Percentiles rank a stretch among this genome's conserved stretches.
Conservation (phyloP, 805 yeast genomes). For the Yarrowia osloensis region DNA sequence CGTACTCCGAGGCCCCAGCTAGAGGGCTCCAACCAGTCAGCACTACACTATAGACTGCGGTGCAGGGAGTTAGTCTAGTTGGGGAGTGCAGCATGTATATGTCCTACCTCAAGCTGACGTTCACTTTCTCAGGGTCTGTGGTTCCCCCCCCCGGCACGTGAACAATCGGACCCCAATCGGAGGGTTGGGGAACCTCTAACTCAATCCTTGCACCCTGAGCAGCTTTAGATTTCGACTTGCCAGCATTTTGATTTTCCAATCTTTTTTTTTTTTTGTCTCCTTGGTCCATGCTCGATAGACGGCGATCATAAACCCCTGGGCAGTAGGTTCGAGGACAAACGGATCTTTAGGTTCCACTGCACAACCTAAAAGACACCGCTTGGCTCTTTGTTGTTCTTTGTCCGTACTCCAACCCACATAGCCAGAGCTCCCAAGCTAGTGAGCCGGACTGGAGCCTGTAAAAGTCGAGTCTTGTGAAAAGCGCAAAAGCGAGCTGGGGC, state of each 20-base stretch:
- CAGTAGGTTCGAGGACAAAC: slow-evolving; percentile 9
- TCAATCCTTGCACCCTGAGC: not conserved
- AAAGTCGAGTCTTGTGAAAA: not conserved
- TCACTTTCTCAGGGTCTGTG: not conserved
- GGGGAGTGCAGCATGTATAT: too few species aligned
- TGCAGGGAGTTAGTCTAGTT: not conserved
- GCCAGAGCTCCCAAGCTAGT: not conserved
- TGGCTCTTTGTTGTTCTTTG: not conserved
- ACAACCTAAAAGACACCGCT: not conserved
- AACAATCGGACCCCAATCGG: slow-evolving; percentile 2
- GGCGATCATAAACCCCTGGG: slow-evolving; percentile 7
- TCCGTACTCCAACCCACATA: not conserved
- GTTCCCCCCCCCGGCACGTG: not conserved
- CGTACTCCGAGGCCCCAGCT: too few species aligned
- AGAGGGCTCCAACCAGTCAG: too few species aligned
- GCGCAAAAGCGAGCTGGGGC: not conserved
- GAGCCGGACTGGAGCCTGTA: not conserved
- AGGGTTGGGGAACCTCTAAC: not conserved
- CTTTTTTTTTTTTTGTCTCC: not conserved
- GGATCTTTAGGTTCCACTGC: not conserved
- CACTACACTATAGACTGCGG: not conserved
- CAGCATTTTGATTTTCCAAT: not conserved
- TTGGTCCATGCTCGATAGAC: not conserved
- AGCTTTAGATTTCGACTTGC: not conserved
- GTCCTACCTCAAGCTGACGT: not conserved